phyloP scores from a whole-genome alignment of 805 yeast species.

The Sugiyamaella valdiviana region DNA sequence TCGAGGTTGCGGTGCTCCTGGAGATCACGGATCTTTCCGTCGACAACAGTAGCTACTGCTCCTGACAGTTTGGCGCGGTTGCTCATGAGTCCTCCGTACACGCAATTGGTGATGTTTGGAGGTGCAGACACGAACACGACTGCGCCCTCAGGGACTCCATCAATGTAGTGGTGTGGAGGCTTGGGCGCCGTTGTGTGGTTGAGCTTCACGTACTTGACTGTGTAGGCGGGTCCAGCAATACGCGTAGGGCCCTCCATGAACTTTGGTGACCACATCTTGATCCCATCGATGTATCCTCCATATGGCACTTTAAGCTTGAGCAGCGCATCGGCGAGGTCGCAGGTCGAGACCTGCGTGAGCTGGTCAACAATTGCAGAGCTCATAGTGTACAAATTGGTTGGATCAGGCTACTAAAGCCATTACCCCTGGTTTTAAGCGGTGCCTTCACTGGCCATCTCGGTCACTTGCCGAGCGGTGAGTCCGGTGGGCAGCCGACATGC shows the following conservation, averaged over 20 bases:
- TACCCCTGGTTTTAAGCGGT: no score
- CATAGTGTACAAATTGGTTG: no score
- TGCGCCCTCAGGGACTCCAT: conserved; percentile 54
- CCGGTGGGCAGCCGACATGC: no score
- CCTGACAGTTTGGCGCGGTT: conserved; percentile 5
- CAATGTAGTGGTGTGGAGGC: conserved; percentile 62
- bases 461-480: no score
- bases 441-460: no score
- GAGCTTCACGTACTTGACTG: conserved; percentile 11
- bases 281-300: conserved; percentile 13
- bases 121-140: conserved; percentile 63
- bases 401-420: no score
- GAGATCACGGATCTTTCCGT: conserved; percentile 27
- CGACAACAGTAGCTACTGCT: conserved; percentile 33
- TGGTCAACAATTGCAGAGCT: not conserved
- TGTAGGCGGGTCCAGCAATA: conserved; percentile 12
- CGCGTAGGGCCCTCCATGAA: conserved; percentile 9
- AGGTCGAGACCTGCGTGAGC: conserved; percentile 4
- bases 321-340: conserved; percentile 11
- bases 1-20: conserved; percentile 35
- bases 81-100: conserved; percentile 86
- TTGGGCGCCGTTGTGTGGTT: conserved; percentile 6
- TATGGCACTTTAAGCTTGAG: conserved; percentile 10
- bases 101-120: conserved; percentile 56
- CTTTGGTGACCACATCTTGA: conserved; percentile 10